Evolutionary conservation across 768 basidiomycete genomes (phyloP).

Genomic region (Collybiopsis luxurians): DNA sequence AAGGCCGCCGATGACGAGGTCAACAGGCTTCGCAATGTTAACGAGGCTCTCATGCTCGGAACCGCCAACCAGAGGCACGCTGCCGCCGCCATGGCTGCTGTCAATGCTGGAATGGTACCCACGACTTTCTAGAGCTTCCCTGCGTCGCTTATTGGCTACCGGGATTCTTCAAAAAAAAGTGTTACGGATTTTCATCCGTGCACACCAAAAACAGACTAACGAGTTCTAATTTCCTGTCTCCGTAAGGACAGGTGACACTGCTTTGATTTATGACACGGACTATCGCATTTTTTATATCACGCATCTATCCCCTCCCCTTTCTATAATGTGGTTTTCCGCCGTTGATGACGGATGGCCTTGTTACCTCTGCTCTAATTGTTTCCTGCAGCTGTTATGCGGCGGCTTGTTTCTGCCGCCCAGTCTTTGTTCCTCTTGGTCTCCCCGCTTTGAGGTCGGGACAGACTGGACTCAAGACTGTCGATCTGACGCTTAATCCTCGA

Average conservation of each 20-base stretch:
- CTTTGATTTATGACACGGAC: conserved; percentile 56
- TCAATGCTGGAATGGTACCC: conserved; percentile 36
- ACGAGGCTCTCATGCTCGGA: conserved; percentile 87
- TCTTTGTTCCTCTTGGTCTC: not conserved
- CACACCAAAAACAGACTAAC: conserved; percentile 21
- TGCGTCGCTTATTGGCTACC: conserved; percentile 14
- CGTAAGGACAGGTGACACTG: conserved; percentile 48
- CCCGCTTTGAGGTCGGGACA: conserved; percentile 4
- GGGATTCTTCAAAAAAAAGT: conserved; percentile 18
- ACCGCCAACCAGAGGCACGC: conserved; percentile 73
- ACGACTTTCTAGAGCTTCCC: conserved; percentile 44
- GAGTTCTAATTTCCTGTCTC: conserved; percentile 46
- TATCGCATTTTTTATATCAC: conserved; percentile 42
- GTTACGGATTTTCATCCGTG: conserved; percentile 5
- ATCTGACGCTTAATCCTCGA: not conserved
- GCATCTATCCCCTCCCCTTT: conserved; percentile 34
- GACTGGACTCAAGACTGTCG: not conserved
- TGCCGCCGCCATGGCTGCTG: conserved; percentile 54
- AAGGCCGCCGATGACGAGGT: conserved; percentile 80
- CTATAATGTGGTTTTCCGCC: conserved; percentile 32
- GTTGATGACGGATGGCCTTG: conserved; percentile 17
- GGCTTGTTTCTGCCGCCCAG: not conserved
- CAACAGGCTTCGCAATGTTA: conserved; percentile 77
- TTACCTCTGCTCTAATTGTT: conserved; percentile 1
- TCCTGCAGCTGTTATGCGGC: not conserved